Base-by-base conservation (phyloP, 2,329 filamentous ascomycete species). In the Arthroderma sp. region DNA sequence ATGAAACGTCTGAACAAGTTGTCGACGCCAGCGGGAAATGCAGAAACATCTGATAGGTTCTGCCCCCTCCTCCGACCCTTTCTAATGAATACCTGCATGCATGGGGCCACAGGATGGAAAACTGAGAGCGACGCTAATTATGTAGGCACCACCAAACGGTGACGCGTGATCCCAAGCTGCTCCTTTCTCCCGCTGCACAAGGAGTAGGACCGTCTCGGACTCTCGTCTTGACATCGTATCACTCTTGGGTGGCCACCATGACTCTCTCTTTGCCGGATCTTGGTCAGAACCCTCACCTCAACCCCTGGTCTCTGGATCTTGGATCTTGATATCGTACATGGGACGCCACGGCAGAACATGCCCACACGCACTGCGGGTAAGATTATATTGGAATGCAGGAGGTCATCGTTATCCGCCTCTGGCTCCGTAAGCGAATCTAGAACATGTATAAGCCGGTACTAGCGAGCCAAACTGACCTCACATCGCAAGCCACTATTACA, bases 61-160 rank as follows among this genome's bases (percentile, higher is more conserved):
- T 31, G 47, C 17, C 25, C 25, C 7, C 25, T 21, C 33, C 39
- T 9, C 19, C 25, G 3, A 11, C n/a, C 25, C 25, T 51, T 51
- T n/a, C n/a, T 6, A 19, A 9, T 51, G 13, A 33, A 33, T 51
- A 51, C 47, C 13, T 51, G 47, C 47, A 51, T 51, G 25, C 47
- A 51, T 51, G 47, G 47, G 47, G 47, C 47, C 47, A 51, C 47
- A 51, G 47, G 47, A 51, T 51, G 25, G n/a, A 31, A 31, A 33
- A 31, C 23, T 51, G 47, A 33, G 47, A 51, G n/a, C n/a, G 47
- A 17, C 47, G 47, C 47, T 51, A 51, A 25, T 51, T 33, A 33
- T 33, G 47, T 51, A 28, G 47, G 47, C 47, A 51, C 47, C 47
- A 51, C 25, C 25, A 51, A 51, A 19, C 8, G 47, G 47, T 25